Evolutionary conservation across 306 rosid genomes (phyloP), one percentile per base, ranked within the genome.

Genomic region (Lotus japonicus): DNA sequence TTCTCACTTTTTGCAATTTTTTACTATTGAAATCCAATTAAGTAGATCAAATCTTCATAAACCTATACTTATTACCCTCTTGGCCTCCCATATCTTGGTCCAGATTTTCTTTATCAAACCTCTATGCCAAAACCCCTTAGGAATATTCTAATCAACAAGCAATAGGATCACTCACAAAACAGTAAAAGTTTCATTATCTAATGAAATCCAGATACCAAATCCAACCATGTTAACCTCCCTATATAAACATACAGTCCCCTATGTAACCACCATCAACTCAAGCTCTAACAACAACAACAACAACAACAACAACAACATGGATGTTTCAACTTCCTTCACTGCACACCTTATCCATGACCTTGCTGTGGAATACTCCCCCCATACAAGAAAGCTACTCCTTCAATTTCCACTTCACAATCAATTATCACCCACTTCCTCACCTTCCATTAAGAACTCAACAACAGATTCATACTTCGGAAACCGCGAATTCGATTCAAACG

Each of bases 351-450:
- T 84, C 36, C 76, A 74, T 66, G 68, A 78, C 2, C 59, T 81
- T 70, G 53, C 80, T 10, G 77, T 68, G 43, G 36, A 31, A 31
- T 78, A 80, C 39, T 71, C 84, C 4, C 48, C 36, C 36, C 0
- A 81, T 81, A 77, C 96, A 2, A 88, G 99, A 71, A 90, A 85
- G 66, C 48, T 92, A 4, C 90, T 92, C 72, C 65, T 87, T 7
- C 78, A 74, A 75, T 45, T 65, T 66, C 80, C 87, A 7, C 62
- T 76, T 21, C 79, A 64, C 6, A 31, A 5, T 31, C 36, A 31
- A 31, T 31, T 6, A 31, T 35, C 11, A 23, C 12, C 84, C 12
- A 21, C 33, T 12, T 63, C 88, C 11, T 76, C 85, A 1, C 6
- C 68, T 21, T 15, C 85, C 33, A 15, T 31, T 7, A 13, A 18